These are phyloP conservation scores for Flaveria floridana DNA, from an alignment of 140 eudicot species.

Conservation along the genomic window DNA sequence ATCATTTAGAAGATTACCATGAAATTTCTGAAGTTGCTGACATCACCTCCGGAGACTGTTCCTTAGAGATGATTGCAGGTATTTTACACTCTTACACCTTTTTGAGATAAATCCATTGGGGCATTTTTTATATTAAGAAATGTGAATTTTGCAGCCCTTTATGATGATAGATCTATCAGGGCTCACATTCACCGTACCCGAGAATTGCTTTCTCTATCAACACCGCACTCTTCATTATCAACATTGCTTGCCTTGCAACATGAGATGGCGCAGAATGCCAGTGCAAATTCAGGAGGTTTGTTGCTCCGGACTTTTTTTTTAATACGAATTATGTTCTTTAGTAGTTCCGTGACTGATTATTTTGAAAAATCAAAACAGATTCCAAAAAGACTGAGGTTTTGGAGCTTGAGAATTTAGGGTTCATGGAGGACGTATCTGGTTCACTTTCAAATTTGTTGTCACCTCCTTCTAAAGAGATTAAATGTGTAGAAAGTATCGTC, in stretches of 20 bases:
- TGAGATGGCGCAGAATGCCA: conserved; percentile 49
- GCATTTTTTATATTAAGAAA: neutral
- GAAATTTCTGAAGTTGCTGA: conserved; percentile 95
- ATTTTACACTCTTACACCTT: conserved; percentile 12
- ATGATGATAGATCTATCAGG: conserved; percentile 94
- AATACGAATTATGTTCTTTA: neutral
- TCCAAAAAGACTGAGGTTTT: conserved; percentile 55
- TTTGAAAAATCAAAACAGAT: conserved; percentile 38
- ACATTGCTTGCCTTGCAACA: conserved; percentile 88
- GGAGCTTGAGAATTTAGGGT: conserved; percentile 81
- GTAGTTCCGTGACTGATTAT: neutral
- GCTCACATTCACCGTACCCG: conserved; percentile 91
- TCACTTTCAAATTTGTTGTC: conserved; percentile 66
- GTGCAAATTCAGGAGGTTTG: conserved; percentile 68
- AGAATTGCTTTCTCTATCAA: conserved; percentile 82
- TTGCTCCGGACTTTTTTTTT: neutral
- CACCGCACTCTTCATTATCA: conserved; percentile 79
- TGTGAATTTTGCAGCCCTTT: conserved; percentile 56
- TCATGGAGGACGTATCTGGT: conserved; percentile 80
- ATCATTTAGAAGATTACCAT: conserved; percentile 84
- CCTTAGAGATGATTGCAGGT: conserved; percentile 92
- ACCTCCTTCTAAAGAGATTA: conserved; percentile 78
- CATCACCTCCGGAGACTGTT: conserved; percentile 74
- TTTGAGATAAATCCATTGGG: neutral
- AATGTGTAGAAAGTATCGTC: conserved; percentile 80